A percentile compares a stretch with the other conserved stretches of the same genome.
phyloP scores from a whole-genome alignment of 345 rosid species.

The Sonneratia caseolaris region DNA sequence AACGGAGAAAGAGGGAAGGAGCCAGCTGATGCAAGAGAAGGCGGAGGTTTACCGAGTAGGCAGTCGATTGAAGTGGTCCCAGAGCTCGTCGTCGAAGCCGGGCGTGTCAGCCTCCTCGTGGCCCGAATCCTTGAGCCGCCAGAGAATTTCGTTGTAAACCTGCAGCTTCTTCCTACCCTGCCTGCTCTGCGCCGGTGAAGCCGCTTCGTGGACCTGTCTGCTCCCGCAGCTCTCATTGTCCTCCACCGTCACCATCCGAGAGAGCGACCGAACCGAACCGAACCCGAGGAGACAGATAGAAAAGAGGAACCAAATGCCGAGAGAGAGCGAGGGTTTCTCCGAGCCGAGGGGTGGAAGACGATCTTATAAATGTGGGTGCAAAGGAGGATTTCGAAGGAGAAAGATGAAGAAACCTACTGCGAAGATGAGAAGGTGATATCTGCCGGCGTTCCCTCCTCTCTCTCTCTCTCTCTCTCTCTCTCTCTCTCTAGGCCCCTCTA shows the following conservation, averaged over 20 bases:
- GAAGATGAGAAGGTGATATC: constrained; percentile 7
- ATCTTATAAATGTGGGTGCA: not conserved
- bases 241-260: constrained; percentile 25
- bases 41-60: constrained; percentile 52
- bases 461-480: constrained; percentile 4
- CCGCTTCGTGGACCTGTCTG: constrained; percentile 12
- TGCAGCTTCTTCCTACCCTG: constrained; percentile 54
- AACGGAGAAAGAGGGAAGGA: constrained; percentile 1
- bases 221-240: constrained; percentile 64
- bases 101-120: constrained; percentile 45
- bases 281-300: constrained; percentile 18
- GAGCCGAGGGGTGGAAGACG: not conserved
- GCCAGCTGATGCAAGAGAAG: not conserved
- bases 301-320: not conserved
- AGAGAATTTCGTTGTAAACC: constrained; percentile 60
- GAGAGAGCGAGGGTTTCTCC: not conserved
- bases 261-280: not conserved
- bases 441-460: not conserved
- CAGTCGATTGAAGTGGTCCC: constrained; percentile 89
- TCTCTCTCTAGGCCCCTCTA: not conserved
- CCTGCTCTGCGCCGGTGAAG: constrained; percentile 16
- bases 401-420: not conserved
- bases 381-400: not conserved
- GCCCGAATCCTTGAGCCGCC: constrained; percentile 54
- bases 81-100: constrained; percentile 69